Percentiles rank a stretch among this genome's conserved stretches.
phyloP scores from a whole-genome alignment of 495 filamentous ascomycete genomes.

The Annulohypoxylon maeteangense region DNA sequence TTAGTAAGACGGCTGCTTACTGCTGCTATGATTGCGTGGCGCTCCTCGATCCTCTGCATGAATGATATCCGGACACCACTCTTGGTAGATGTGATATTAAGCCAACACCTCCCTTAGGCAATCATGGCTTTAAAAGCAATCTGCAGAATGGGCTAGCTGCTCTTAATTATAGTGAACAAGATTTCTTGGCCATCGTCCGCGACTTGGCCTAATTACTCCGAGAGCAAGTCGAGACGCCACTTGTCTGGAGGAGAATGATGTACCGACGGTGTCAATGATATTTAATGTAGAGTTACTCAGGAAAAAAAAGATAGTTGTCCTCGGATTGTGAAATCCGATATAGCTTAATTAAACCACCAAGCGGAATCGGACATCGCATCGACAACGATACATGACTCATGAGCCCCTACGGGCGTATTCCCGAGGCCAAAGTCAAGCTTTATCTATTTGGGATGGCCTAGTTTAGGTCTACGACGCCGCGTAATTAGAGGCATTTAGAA shows the following conservation, averaged over 20 bases:
- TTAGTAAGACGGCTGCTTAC: constrained; percentile 1
- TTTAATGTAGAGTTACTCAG: neutral
- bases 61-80: neutral
- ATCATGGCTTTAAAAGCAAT: neutral
- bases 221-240: neutral
- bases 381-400: neutral
- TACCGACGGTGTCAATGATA: neutral
- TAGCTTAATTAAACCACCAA: neutral
- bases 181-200: neutral
- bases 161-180: neutral
- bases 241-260: neutral
- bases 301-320: neutral
- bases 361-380: neutral
- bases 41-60: neutral
- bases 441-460: neutral
- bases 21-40: constrained; percentile 1
- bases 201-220: neutral
- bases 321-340: neutral
- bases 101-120: neutral
- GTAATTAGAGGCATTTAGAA: constrained; percentile 5
- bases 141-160: neutral
- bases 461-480: constrained; percentile 4
- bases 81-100: neutral
- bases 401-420: neutral
- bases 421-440: neutral